Evolutionary conservation across 352 stramenopile genomes (phyloP).

Genomic region (Globisporangium spiculum): DNA sequence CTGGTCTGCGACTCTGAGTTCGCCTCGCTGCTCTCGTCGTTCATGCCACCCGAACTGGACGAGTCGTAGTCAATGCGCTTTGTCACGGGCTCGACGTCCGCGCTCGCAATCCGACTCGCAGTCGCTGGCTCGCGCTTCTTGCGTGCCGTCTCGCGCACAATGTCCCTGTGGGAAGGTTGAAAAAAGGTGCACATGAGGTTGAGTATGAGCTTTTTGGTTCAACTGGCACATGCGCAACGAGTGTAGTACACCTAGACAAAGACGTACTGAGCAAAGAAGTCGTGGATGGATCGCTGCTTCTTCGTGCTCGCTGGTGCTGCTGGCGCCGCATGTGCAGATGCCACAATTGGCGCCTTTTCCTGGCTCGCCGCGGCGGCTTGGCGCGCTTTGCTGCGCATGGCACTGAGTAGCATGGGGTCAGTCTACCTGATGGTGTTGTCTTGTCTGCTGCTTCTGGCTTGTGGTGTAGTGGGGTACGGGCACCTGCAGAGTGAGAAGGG

Average conservation of each 20-base stretch:
- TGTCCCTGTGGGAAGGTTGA: conserved; percentile 15
- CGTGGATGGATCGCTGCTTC: conserved; percentile 85
- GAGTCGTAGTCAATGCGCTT: conserved; percentile 81
- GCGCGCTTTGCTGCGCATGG: conserved; percentile 35
- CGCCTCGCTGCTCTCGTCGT: conserved; percentile 52
- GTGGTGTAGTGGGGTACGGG: neutral
- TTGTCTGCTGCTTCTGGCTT: neutral
- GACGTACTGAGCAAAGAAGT: conserved; percentile 72
- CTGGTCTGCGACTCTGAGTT: conserved; percentile 37
- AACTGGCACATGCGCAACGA: neutral
- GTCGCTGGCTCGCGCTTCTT: conserved; percentile 28
- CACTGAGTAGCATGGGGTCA: conserved; percentile 28
- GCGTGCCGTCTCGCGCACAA: conserved; percentile 25
- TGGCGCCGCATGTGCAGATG: neutral
- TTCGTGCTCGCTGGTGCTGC: conserved; percentile 29
- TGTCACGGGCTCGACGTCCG: conserved; percentile 45
- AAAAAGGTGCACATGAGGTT: neutral
- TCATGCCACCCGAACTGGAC: conserved; percentile 32
- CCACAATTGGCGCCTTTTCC: conserved; percentile 8
- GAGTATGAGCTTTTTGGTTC: neutral
- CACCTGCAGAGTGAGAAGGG: neutral
- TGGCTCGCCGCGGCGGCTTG: conserved; percentile 10
- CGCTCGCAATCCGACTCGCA: conserved; percentile 20
- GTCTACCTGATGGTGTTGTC: neutral
- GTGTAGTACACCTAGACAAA: neutral